Evolutionary conservation across 2,329 filamentous ascomycete genomes (phyloP).

Genomic region (Fusarium clavum): DNA sequence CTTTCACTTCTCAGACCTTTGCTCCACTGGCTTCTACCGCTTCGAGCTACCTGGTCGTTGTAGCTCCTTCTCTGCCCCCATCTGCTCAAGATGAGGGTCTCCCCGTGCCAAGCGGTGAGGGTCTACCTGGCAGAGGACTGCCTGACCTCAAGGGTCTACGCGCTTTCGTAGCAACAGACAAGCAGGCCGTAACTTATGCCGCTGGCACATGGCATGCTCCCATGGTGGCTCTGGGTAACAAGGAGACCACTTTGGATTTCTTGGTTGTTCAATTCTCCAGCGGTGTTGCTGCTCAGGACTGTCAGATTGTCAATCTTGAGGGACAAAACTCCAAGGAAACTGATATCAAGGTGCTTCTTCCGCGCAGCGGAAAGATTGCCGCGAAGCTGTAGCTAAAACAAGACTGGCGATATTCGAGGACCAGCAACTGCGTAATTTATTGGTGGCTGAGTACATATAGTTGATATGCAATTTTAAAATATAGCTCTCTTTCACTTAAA

Average conservation of each 20-base stretch:
- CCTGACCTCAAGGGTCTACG: conserved; percentile 78
- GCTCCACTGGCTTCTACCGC: conserved; percentile 72
- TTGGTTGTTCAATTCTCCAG: conserved; percentile 91
- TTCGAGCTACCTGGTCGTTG: conserved; percentile 82
- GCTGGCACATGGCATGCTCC: conserved; percentile 96
- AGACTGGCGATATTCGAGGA: conserved; percentile 28
- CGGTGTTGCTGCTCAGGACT: conserved; percentile 84
- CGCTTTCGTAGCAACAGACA: conserved; percentile 82
- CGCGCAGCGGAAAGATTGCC: conserved; percentile 19
- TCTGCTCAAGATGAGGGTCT: conserved; percentile 41
- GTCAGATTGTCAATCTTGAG: conserved; percentile 75
- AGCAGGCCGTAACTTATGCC: conserved; percentile 91
- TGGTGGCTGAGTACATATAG: conserved; percentile 30
- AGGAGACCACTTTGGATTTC: conserved; percentile 76
- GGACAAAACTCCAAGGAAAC: conserved; percentile 53
- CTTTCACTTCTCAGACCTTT: conserved; percentile 95
- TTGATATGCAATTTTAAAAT: conserved; percentile 20
- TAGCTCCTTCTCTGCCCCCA: conserved; percentile 79
- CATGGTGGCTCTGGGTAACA: conserved; percentile 84
- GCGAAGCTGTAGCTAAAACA: conserved; percentile 26
- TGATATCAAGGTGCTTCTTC: conserved; percentile 52
- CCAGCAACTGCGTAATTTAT: conserved; percentile 20
- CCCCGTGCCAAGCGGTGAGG: conserved; percentile 46
- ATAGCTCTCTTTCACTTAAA: conserved; percentile 1
- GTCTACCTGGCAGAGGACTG: conserved; percentile 69